Evolutionary conservation across 148 eudicot genomes (phyloP).

Genomic region (Cornus controversa): DNA sequence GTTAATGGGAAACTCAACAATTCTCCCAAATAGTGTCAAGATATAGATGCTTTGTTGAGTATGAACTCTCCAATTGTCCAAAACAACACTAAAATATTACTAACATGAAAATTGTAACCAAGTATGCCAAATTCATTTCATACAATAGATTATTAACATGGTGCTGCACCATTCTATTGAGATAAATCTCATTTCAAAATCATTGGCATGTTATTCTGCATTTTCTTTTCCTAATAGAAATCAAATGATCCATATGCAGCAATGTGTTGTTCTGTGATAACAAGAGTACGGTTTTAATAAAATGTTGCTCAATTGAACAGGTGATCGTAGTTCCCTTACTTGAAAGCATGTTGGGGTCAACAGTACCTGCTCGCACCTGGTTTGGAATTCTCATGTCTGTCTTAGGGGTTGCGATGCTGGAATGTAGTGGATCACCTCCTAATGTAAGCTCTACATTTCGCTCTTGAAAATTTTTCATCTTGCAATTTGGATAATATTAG

Average conservation of each 20-base stretch:
- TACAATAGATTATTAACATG: background rate
- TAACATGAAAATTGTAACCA: background rate
- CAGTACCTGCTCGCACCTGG: slow-evolving; percentile 50
- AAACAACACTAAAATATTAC: no score
- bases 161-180: background rate
- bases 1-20: background rate
- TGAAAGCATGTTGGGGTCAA: slow-evolving; percentile 58
- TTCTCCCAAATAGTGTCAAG: background rate
- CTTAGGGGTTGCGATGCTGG: slow-evolving; percentile 55
- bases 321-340: slow-evolving; percentile 64
- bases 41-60: background rate
- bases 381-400: slow-evolving; percentile 58
- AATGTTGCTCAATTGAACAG: slow-evolving; percentile 26
- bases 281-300: background rate
- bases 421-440: slow-evolving; percentile 70
- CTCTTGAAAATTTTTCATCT: background rate
- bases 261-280: background rate
- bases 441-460: slow-evolving; percentile 28
- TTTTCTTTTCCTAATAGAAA: background rate
- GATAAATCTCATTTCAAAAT: no score
- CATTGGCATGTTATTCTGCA: no score
- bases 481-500: background rate
- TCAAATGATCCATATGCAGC: background rate
- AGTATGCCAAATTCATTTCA: background rate
- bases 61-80: background rate